A percentile compares a stretch with the other conserved stretches of the same genome.
phyloP scores from a whole-genome alignment of 495 filamentous ascomycete species.

The Penicillium samsonianum region DNA sequence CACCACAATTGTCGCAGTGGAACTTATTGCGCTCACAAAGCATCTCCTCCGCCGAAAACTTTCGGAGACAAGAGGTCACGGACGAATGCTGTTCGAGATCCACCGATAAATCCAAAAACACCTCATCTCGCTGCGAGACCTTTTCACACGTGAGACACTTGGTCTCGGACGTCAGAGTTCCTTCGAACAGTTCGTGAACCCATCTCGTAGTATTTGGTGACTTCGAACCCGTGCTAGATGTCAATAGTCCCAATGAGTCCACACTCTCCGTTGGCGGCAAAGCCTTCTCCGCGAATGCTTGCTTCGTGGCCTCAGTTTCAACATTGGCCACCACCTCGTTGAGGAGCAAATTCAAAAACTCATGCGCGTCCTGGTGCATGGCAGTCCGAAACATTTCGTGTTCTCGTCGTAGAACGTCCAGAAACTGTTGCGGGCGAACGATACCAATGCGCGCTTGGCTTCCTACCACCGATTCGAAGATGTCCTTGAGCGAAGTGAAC shows the following conservation, averaged over 20 bases:
- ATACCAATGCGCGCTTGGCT: conserved; percentile 84
- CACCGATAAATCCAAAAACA: conserved; percentile 93
- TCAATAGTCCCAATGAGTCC: conserved; percentile 42
- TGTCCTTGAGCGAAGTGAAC: conserved; percentile 92
- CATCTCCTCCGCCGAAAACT: conserved; percentile 98
- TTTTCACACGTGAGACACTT: conserved; percentile 97
- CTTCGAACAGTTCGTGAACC: conserved; percentile 98
- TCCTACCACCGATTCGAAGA: conserved; percentile 87
- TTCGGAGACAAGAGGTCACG: conserved; percentile 89
- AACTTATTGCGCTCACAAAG: conserved; percentile 98
- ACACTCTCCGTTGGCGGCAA: conserved; percentile 40
- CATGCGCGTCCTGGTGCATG: conserved; percentile 98
- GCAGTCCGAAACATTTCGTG: conserved; percentile 97
- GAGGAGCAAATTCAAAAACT: conserved; percentile 92
- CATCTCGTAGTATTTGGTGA: conserved; percentile 67
- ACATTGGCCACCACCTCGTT: conserved; percentile 96
- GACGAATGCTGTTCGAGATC: conserved; percentile 95
- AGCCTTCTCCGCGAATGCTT: conserved; percentile 39
- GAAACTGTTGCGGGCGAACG: conserved; percentile 87
- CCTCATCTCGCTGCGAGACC: conserved; percentile 90
- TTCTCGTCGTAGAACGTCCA: conserved; percentile 89
- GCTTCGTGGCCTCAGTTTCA: conserved; percentile 72
- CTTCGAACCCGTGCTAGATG: conserved; percentile 48
- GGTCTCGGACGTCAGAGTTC: conserved; percentile 91
- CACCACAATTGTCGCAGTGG: conserved; percentile 96